Percentiles rank a stretch among this genome's conserved stretches.
Evolutionary conservation across 2,329 filamentous ascomycete species (phyloP).

Genomic region (Epichloe sibirici): DNA sequence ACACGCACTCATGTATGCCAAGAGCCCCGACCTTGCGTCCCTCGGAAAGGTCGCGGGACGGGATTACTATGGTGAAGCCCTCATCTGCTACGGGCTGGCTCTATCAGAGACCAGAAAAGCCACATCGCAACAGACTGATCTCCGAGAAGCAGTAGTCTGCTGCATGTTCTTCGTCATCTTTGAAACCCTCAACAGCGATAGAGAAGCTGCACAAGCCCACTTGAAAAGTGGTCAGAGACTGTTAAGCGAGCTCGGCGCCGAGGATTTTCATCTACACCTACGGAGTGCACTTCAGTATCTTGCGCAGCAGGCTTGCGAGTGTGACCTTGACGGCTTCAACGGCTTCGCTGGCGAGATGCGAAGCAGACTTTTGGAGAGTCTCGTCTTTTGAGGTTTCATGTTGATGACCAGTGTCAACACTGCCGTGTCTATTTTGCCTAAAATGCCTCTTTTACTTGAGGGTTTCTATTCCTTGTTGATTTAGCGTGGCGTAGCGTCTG

Average conservation of each 20-base stretch:
- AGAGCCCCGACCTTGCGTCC: conserved; percentile 7
- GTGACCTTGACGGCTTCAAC: neutral
- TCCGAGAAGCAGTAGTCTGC: conserved; percentile 20
- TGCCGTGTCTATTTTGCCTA: neutral
- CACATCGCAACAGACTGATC: conserved; percentile 7
- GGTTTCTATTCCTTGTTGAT: neutral
- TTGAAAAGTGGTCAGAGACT: conserved; percentile 25
- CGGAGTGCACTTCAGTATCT: conserved; percentile 11
- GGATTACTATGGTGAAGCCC: conserved; percentile 19
- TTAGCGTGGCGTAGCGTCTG: neutral
- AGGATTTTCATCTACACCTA: conserved; percentile 9
- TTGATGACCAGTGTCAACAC: neutral
- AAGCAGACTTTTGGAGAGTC: conserved; percentile 1
- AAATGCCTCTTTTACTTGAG: neutral
- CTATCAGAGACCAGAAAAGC: conserved; percentile 16
- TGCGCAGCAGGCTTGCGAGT: conserved; percentile 9
- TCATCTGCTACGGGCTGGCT: conserved; percentile 22
- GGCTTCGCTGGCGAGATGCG: neutral
- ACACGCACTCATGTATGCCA: conserved; percentile 21
- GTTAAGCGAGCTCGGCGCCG: conserved; percentile 18
- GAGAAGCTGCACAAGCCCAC: conserved; percentile 21
- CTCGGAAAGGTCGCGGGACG: conserved; percentile 4
- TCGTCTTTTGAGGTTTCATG: neutral
- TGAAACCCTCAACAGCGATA: conserved; percentile 25
- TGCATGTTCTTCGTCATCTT: conserved; percentile 27